Conservation (phyloP, 1,284 basidiomycete species). For the Ceratobasidium sp. region DNA sequence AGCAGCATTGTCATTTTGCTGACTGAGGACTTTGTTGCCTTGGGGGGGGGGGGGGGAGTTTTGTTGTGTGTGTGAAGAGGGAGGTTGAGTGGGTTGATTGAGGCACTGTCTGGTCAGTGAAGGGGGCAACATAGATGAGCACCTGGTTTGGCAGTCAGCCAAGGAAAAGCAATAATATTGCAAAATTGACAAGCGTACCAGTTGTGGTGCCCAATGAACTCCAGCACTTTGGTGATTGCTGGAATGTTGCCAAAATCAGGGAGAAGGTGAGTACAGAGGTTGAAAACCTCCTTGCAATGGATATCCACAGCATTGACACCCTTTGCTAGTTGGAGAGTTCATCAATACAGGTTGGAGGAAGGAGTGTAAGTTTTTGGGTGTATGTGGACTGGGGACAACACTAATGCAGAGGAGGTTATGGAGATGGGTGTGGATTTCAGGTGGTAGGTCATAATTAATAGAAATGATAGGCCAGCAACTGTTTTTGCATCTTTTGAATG, state of each 20-base stretch:
- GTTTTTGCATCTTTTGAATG: slow-evolving; percentile 10
- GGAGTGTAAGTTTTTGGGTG: slow-evolving; percentile 4
- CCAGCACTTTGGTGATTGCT: slow-evolving; percentile 36
- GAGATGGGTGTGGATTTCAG: slow-evolving; percentile 14
- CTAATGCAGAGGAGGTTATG: slow-evolving; percentile 35
- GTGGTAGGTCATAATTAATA: slow-evolving; percentile 37
- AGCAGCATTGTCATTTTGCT: background rate
- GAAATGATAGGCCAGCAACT: slow-evolving; percentile 29
- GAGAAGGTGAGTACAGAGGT: slow-evolving; percentile 5
- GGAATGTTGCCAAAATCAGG: too few species aligned
- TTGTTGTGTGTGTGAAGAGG: slow-evolving; percentile 9
- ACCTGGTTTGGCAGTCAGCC: background rate
- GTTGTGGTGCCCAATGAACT: slow-evolving; percentile 33
- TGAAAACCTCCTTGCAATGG: background rate
- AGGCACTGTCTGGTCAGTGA: too few species aligned
- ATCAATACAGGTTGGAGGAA: slow-evolving; percentile 15
- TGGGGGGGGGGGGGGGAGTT: background rate
- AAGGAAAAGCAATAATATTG: slow-evolving; percentile 2
- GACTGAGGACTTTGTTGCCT: background rate
- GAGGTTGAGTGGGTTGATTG: background rate
- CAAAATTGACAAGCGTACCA: slow-evolving; percentile 26
- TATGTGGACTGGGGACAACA: slow-evolving; percentile 35
- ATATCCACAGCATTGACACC: slow-evolving; percentile 32
- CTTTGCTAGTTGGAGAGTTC: slow-evolving; percentile 33
- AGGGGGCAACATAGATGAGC: slow-evolving; percentile 33